Evolutionary conservation across 2,329 filamentous ascomycete species (phyloP).

Genomic region (Pseudopyricularia cyperi): DNA sequence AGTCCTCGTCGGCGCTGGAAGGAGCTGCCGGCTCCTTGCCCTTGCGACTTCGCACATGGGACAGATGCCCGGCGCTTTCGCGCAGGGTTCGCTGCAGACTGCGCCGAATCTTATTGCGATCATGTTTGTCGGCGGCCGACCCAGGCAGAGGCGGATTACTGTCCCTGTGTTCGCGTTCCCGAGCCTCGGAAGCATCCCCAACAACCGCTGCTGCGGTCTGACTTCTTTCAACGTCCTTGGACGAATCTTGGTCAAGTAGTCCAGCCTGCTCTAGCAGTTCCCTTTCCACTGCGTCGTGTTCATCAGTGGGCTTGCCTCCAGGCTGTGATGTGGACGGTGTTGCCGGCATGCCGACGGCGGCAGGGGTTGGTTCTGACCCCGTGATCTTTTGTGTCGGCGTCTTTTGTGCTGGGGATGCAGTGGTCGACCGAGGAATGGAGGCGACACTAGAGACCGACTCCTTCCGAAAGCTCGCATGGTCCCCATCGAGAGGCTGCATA

Average conservation of each 20-base stretch:
- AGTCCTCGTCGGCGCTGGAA: background rate
- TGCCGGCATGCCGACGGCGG: constrained; percentile 6
- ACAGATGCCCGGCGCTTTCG: constrained; percentile 57
- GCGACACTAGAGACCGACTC: constrained; percentile 28
- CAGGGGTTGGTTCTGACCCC: constrained; percentile 16
- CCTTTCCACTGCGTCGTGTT: constrained; percentile 54
- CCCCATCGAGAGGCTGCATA: constrained; percentile 20
- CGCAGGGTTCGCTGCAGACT: constrained; percentile 83
- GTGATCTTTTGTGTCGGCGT: constrained; percentile 17
- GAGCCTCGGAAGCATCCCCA: background rate
- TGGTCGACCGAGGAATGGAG: constrained; percentile 19
- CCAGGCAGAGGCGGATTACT: background rate
- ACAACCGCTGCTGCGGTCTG: background rate
- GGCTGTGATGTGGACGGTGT: background rate
- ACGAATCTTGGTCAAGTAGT: constrained; percentile 33
- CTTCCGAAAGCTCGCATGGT: constrained; percentile 21
- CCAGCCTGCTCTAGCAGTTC: constrained; percentile 56
- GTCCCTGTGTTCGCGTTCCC: background rate
- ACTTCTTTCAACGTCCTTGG: constrained; percentile 26
- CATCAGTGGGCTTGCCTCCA: constrained; percentile 15
- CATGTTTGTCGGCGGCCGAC: constrained; percentile 29
- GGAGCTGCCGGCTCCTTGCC: constrained; percentile 43
- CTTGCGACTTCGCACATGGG: constrained; percentile 60
- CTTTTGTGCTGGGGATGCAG: too few relatives aligned
- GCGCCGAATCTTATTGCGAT: constrained; percentile 60